A percentile compares a stretch with the other conserved stretches of the same genome.
Conservation (phyloP, 2,329 filamentous ascomycete species). For the Trichoderma koningii region DNA sequence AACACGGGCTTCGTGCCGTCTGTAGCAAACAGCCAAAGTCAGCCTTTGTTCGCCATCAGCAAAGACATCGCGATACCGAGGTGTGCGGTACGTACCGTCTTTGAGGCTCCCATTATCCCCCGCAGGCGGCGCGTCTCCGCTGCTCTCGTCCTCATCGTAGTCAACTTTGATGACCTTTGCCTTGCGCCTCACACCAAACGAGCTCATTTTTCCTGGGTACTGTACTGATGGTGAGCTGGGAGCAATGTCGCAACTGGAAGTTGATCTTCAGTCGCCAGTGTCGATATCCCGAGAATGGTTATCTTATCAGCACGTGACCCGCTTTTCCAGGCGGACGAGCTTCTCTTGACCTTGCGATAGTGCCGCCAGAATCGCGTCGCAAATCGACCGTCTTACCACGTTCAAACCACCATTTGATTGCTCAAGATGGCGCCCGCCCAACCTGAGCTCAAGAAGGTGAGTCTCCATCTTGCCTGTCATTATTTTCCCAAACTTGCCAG, state of each 20-base stretch:
- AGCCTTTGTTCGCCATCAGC: slow-evolving; percentile 44
- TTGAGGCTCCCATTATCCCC: slow-evolving; percentile 34
- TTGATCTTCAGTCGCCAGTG: slow-evolving; percentile 7
- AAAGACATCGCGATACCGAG: slow-evolving; percentile 33
- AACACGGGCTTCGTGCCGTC: slow-evolving; percentile 45
- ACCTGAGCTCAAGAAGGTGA: slow-evolving; percentile 97
- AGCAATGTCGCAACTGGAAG: not conserved
- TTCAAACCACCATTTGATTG: slow-evolving; percentile 32
- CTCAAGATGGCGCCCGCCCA: slow-evolving; percentile 94
- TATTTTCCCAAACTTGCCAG: not conserved
- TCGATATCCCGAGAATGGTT: slow-evolving; percentile 27
- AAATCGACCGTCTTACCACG: slow-evolving; percentile 29
- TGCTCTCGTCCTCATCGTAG: slow-evolving; percentile 65
- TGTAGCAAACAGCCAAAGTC: slow-evolving; percentile 34
- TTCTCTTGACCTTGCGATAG: slow-evolving; percentile 31
- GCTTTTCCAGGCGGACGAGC: slow-evolving; percentile 33
- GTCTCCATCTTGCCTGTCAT: not conserved
- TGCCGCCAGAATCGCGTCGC: slow-evolving; percentile 35
- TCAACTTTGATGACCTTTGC: slow-evolving; percentile 74
- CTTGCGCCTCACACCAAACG: slow-evolving; percentile 64
- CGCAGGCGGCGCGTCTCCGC: slow-evolving; percentile 28
- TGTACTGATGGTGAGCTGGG: not conserved
- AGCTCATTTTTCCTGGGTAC: slow-evolving; percentile 51
- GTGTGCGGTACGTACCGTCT: slow-evolving; percentile 43
- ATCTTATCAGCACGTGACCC: slow-evolving; percentile 56